Base-by-base conservation (phyloP, 2,329 filamentous ascomycete species). In the Verticillium alfalfae region DNA sequence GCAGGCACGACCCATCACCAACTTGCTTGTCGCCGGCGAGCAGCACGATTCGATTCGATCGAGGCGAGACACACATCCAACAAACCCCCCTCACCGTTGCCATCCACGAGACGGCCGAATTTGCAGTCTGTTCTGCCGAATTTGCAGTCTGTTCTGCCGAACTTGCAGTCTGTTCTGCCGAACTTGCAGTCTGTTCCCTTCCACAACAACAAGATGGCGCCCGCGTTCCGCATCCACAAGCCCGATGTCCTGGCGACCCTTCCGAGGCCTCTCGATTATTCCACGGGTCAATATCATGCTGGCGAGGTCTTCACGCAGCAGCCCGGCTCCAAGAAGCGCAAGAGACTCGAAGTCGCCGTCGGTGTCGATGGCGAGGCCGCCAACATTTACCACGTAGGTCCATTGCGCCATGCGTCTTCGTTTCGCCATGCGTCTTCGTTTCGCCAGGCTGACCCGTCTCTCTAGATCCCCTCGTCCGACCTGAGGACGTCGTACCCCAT, bases 401-500 rank as follows among this genome's bases (percentile, higher is more conserved):
- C 34, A 34, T 37, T 26, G 61, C 13, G 26, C 26, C 26, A 31
- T 31, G 3, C 26, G 26, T 31, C 26, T 31, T 31, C 26, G 5
- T 31, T 22, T 22, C 22, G 22, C 22, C 22, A 22, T 22, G 22
- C 52, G 58, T 60, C 63, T 63, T 36, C 62, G 26, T 4, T 31
- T 22, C 22, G 22, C 56, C 7, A 1, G n/a, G 6, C 38, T 54
- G 10, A 56, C 31, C 31, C 15, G 59, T 66, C 72, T 15, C 5
- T 7, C 13, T 65, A 89, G 87, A 79, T 88, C 56, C 80, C 85
- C 3, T 82, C 84, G 3, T 84, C 86, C 6, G 80, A 83, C 64
- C 76, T 88, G 64, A 81, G 89, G 67, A 88, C 86, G 7, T 89
- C 87, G 2, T 89, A 89, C 70, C 86, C 87, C 26, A 82, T 89